Conservation (phyloP, 2,329 filamentous ascomycete genomes). For the Ascochyta rabiei region DNA sequence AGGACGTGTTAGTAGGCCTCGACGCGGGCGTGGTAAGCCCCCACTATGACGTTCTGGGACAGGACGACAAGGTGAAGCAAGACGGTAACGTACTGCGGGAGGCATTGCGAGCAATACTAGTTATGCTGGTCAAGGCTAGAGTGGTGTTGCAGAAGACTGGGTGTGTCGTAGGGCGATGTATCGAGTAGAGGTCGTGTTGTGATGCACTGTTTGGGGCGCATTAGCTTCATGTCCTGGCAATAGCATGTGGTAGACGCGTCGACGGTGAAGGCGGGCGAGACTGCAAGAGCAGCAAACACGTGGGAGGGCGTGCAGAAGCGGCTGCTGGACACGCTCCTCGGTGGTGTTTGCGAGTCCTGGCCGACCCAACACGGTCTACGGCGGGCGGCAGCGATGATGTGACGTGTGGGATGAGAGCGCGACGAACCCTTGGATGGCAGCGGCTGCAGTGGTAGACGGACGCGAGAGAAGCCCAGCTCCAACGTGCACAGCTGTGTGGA, state of each 20-base stretch:
- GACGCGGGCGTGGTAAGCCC: conserved; percentile 7
- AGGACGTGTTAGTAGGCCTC: conserved; percentile 49
- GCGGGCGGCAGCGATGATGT: conserved; percentile 41
- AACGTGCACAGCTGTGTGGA: conserved; percentile 33
- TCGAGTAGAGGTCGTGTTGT: conserved; percentile 44
- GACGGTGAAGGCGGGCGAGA: conserved; percentile 30
- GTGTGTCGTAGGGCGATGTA: conserved; percentile 35
- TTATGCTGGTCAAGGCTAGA: conserved; percentile 45
- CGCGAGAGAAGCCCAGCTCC: conserved; percentile 43
- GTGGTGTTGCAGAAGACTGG: conserved; percentile 28
- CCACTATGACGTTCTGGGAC: conserved; percentile 14
- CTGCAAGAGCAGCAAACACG: conserved; percentile 29
- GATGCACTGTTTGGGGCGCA: conserved; percentile 40
- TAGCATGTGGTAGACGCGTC: conserved; percentile 22
- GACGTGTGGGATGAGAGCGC: conserved; percentile 34
- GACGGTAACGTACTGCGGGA: conserved; percentile 56
- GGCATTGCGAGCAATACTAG: conserved; percentile 58
- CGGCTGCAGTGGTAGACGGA: conserved; percentile 31
- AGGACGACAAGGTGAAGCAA: conserved; percentile 16
- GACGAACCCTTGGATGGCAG: conserved; percentile 40
- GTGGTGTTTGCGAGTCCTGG: conserved; percentile 37
- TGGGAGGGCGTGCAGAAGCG: conserved; percentile 23
- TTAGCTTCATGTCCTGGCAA: conserved; percentile 33
- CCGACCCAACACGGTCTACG: conserved; percentile 40
- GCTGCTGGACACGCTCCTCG: conserved; percentile 30